Evolutionary conservation across 768 basidiomycete genomes (phyloP), one percentile per base, ranked within the genome.

Genomic region (Collybia nuda): DNA sequence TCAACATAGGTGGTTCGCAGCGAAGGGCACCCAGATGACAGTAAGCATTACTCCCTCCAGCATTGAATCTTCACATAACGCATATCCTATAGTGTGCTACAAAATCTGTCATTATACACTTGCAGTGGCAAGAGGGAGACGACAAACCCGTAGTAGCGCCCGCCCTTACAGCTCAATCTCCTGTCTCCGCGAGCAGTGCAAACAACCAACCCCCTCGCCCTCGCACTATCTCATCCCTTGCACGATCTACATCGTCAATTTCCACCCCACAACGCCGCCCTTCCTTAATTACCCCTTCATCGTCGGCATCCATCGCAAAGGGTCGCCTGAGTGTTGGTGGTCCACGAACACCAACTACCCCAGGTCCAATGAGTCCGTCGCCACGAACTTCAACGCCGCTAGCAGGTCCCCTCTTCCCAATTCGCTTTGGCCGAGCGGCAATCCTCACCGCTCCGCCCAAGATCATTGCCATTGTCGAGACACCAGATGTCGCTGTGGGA

Each of bases 11-110:
- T 93, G 91, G 91, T 93, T 94, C 63, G 91, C 91, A 5, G 90
- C 92, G 1, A 90, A 93, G 56, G 92, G 91, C 0, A 81, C 84
- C 4, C 89, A 90, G 62, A 93, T 94, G 86, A 94, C 93, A 23
- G 92, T 92, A 62, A 36, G 82, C 69, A 8, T 38, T 24, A 24
- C 38, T 15, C n/a, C 14, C 11, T 42, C 44, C 14, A 14, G 40
- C 40, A 40, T 12, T 17, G 11, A 6, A n/a, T 36, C 19, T 39
- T 24, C 18, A 55, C 12, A 15, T 26, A 9, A 26, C 28, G 6
- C 24, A n/a, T 14, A 23, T 14, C 41, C 28, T 44, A 4, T 46
- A 92, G 91, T 93, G 91, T 58, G 91, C 91, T 1, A 93, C 91
- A 0, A 93, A 93, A 67, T 90, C 88, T 2, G 74, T 93, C 17